Percentiles rank a stretch among this genome's conserved stretches.
Conservation (phyloP, 306 rosid species). For the Sicyos edulis region DNA sequence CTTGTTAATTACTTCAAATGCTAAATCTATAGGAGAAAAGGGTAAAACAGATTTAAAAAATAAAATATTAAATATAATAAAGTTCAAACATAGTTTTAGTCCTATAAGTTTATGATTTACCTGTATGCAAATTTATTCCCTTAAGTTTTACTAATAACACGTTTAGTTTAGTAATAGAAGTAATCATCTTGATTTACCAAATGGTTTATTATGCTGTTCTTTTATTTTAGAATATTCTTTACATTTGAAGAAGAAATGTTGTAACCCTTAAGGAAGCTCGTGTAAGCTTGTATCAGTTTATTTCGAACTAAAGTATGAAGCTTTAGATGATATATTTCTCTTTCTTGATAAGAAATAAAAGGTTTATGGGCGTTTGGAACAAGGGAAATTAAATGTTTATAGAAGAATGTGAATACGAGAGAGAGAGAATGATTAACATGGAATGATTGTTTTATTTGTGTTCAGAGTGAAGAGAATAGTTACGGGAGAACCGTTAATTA, state of each 20-base stretch:
- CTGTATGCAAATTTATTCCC: not conserved
- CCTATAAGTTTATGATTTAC: not conserved
- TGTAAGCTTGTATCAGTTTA: not conserved
- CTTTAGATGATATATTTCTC: not conserved
- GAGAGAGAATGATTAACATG: too few species aligned
- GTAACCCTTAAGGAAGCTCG: not conserved
- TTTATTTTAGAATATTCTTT: not conserved
- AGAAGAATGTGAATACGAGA: too few species aligned
- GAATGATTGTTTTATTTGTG: too few species aligned
- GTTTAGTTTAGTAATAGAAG: not conserved
- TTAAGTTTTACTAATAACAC: not conserved
- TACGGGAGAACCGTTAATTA: too few species aligned
- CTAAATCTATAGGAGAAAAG: not conserved
- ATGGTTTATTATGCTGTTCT: not conserved
- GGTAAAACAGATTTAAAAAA: not conserved
- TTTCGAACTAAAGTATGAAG: not conserved
- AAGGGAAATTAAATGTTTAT: too few species aligned
- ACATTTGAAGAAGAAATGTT: not conserved
- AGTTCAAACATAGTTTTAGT: constrained; percentile 2
- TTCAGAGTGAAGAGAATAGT: too few species aligned
- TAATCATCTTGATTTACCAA: not conserved
- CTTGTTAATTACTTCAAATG: not conserved
- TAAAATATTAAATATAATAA: not conserved
- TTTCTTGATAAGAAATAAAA: not conserved
- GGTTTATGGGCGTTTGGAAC: not conserved